Percentiles rank a stretch among this genome's conserved stretches.
Evolutionary conservation across 352 stramenopile species (phyloP).

Genomic region (Globisporangium abappressorium): DNA sequence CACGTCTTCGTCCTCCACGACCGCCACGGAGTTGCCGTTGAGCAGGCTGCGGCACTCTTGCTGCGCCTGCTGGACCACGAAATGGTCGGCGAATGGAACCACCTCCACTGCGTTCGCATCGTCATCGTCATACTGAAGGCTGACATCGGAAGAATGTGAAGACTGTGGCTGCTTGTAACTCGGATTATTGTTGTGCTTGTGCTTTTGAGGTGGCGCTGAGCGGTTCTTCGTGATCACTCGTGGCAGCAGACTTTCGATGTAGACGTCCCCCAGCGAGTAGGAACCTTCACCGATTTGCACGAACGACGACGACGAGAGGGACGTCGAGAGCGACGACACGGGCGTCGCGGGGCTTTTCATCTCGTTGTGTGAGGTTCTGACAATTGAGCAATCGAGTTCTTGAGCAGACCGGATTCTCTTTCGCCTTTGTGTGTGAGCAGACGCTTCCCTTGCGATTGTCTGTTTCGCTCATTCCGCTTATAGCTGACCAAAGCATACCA

Average conservation of each 20-base stretch:
- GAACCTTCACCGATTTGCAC: constrained; percentile 53
- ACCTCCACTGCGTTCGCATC: constrained; percentile 23
- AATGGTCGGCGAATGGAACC: constrained; percentile 46
- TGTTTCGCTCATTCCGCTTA: not conserved
- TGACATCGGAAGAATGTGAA: not conserved
- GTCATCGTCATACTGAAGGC: constrained; percentile 1
- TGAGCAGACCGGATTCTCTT: not conserved
- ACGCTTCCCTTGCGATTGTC: not conserved
- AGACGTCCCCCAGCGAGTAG: constrained; percentile 53
- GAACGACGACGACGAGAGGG: constrained; percentile 30
- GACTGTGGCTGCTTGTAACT: not conserved
- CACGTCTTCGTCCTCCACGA: constrained; percentile 73
- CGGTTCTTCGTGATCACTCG: constrained; percentile 19
- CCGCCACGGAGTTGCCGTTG: constrained; percentile 61
- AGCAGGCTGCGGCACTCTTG: constrained; percentile 57
- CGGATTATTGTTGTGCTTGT: not conserved
- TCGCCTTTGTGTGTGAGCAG: not conserved
- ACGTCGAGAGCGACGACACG: constrained; percentile 17
- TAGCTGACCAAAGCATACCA: not conserved
- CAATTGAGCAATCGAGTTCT: not conserved
- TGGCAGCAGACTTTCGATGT: constrained; percentile 57
- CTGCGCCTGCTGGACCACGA: constrained; percentile 48
- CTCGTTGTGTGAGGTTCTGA: not conserved
- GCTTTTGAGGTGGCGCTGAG: not conserved
- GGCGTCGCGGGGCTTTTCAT: constrained; percentile 20